Percentiles rank a stretch among this genome's conserved stretches.
Evolutionary conservation across 139 green algal genomes (phyloP).

Genomic region (Parachlorella kessleri): DNA sequence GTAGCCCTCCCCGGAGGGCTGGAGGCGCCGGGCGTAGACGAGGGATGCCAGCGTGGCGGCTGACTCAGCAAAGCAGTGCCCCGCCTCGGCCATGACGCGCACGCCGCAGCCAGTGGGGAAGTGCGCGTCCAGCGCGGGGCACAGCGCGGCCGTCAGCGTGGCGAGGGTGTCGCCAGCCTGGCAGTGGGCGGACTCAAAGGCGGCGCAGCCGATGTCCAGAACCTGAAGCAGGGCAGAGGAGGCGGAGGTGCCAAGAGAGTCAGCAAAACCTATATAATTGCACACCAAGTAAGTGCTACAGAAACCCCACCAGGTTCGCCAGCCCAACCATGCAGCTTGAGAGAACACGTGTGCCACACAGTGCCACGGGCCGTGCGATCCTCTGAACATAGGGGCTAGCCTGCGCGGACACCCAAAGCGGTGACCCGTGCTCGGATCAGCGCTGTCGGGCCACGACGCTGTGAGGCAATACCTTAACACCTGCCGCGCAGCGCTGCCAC

Average conservation of each 20-base stretch:
- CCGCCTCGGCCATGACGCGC: conserved; percentile 93
- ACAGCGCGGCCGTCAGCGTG: conserved; percentile 80
- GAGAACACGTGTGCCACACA: too few species aligned
- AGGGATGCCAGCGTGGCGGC: conserved; percentile 77
- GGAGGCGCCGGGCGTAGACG: conserved; percentile 80
- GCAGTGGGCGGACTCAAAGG: conserved; percentile 71
- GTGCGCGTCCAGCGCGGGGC: conserved; percentile 76
- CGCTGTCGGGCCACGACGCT: too few species aligned
- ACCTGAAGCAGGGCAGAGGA: conserved; percentile 31
- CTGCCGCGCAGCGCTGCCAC: too few species aligned
- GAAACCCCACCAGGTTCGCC: too few species aligned
- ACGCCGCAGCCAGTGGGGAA: conserved; percentile 71
- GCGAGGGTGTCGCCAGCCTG: conserved; percentile 47
- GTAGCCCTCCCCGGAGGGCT: conserved; percentile 12
- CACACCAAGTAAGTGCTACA: background rate
- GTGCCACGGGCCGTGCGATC: too few species aligned
- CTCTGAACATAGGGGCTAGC: too few species aligned
- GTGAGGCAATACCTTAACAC: too few species aligned
- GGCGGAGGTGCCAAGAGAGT: background rate
- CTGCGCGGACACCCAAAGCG: too few species aligned
- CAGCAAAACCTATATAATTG: background rate
- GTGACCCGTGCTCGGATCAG: too few species aligned
- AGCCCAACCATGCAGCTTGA: too few species aligned
- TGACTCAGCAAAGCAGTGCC: conserved; percentile 95
- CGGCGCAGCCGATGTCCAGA: conserved; percentile 95